Evolutionary conservation across 768 basidiomycete species (phyloP), one percentile per base, ranked within the genome.

Genomic region (Dacryopinax primogenitus): DNA sequence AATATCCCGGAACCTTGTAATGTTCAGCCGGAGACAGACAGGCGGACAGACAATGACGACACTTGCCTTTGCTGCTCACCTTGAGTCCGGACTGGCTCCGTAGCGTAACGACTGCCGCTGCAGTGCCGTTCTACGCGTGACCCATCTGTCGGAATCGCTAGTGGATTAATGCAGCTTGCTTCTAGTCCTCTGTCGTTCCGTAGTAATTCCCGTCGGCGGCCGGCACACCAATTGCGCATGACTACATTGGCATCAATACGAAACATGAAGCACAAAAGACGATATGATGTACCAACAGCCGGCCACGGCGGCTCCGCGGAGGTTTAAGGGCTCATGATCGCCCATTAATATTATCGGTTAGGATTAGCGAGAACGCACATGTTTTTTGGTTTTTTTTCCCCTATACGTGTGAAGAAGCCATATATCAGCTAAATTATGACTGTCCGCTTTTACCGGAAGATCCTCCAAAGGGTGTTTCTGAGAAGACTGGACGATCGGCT

Each of bases 1-100:
- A 32, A 58, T 58, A 58, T 58, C 51, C 51, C 26, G 51, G 51
- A 13, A 58, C 51, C 15, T 4, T 32, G 26, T 30, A 32, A 15
- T 28, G 13, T 58, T 28, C 51, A 32, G 18, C 51, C 51, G 30
- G 26, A 6, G 26, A 26, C 23, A 15, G n/a, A 39, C 37, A n/a
- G 37, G 37, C n/a, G n/a, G 18, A 18, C 51, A 28, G 18, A 58
- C 51, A 58, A 58, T 58, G 51, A 58, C 51, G 51, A 58, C 51
- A 58, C n/a, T n/a, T n/a, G n/a, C n/a, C n/a, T n/a, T n/a, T n/a
- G 15, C 51, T 26, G 51, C 26, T 58, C 51, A 23, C 18, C 41
- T 44, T 44, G 41, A 23, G 23, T 15, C 41, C 16, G 6, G 36
- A 9, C 36, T 9, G 18, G 41, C 18, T 44, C 41, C 41, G 41